Evolutionary conservation across 2,329 filamentous ascomycete genomes (phyloP).

Genomic region (Aspergillus luchuensis): DNA sequence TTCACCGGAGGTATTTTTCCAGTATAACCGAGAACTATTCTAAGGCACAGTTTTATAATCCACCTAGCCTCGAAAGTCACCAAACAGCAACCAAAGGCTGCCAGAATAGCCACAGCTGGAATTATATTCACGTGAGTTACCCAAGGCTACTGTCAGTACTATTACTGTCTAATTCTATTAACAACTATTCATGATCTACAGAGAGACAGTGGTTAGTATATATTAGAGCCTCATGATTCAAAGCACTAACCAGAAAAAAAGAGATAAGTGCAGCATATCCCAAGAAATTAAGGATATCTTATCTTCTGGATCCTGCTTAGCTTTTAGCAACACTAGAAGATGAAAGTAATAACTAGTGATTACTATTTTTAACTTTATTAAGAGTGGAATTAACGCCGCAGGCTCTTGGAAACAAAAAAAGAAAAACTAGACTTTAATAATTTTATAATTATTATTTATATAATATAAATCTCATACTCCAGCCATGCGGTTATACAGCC

Average conservation of each 20-base stretch:
- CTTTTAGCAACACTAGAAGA: not conserved
- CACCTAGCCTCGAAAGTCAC: not conserved
- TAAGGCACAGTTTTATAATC: not conserved
- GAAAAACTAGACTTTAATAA: not conserved
- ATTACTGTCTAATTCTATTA: not conserved
- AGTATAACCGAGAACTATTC: not conserved
- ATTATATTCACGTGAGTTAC: not conserved
- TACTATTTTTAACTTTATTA: not conserved
- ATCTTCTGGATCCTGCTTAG: not conserved
- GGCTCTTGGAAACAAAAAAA: not conserved
- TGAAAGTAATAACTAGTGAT: not conserved
- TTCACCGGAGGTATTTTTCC: not conserved
- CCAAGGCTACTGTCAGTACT: not conserved
- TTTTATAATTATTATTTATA: not conserved
- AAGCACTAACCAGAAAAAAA: not conserved
- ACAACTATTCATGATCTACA: not conserved
- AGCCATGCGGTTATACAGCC: not conserved
- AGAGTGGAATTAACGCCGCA: not conserved
- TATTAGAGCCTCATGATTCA: not conserved
- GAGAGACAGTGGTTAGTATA: not conserved
- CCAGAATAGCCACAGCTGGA: not conserved
- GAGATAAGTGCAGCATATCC: not conserved
- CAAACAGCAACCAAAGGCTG: not conserved
- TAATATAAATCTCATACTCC: not conserved
- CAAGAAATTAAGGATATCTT: not conserved